Conservation (phyloP, 2,329 filamentous ascomycete species). For the Penicillium sp. region DNA sequence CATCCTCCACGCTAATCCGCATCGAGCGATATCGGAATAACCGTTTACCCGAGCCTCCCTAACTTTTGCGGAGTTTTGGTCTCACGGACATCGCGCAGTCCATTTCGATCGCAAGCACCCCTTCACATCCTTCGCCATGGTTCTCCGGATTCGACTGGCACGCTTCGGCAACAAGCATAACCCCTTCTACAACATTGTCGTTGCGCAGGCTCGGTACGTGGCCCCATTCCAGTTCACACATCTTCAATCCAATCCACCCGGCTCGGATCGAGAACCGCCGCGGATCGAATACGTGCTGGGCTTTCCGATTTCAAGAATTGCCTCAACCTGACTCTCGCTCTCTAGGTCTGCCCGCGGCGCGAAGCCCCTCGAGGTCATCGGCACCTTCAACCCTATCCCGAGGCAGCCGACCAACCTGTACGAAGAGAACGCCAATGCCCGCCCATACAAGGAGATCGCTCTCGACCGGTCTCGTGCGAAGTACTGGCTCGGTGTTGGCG, state of each 20-base stretch:
- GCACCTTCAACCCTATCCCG: conserved; percentile 61
- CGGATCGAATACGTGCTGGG: background rate
- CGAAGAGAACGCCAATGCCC: conserved; percentile 53
- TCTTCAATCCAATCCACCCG: background rate
- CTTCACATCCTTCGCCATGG: conserved; percentile 60
- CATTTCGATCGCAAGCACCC: background rate
- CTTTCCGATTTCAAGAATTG: background rate
- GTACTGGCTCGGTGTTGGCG: conserved; percentile 97
- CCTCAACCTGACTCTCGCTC: conserved; percentile 2
- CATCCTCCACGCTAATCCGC: conserved; percentile 26
- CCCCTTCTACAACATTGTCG: conserved; percentile 98
- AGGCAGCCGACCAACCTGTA: conserved; percentile 50
- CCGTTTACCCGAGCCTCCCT: conserved; percentile 22
- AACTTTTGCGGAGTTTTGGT: conserved; percentile 30
- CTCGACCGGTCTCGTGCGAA: conserved; percentile 76
- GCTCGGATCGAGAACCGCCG: background rate
- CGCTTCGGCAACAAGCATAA: conserved; percentile 84
- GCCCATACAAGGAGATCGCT: conserved; percentile 85
- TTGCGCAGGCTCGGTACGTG: conserved; percentile 81
- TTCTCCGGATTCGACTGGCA: conserved; percentile 87
- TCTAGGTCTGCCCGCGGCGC: conserved; percentile 78
- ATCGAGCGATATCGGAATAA: conserved; percentile 24
- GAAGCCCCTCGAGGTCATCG: conserved; percentile 89
- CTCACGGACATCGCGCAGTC: background rate
- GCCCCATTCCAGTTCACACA: background rate